Conservation (phyloP, 2,329 filamentous ascomycete species). For the Zymoseptoria brevis region DNA sequence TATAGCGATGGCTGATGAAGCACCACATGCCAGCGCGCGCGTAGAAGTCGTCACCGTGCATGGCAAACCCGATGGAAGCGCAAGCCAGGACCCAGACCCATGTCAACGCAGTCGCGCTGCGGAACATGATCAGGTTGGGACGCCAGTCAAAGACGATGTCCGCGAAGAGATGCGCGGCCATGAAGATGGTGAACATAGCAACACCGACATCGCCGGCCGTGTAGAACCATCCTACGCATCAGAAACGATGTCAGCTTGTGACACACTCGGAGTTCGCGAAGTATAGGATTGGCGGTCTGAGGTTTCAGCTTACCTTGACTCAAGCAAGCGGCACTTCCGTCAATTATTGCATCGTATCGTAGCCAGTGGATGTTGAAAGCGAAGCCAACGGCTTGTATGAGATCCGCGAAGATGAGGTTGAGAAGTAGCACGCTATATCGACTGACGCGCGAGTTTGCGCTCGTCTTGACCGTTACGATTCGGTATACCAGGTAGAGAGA, state of each 20-base stretch:
- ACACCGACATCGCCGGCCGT: slow-evolving; percentile 58
- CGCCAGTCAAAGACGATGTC: slow-evolving; percentile 50
- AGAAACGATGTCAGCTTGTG: background rate
- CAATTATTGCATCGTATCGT: slow-evolving; percentile 45
- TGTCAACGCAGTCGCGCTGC: slow-evolving; percentile 39
- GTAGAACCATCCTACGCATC: slow-evolving; percentile 51
- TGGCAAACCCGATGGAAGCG: slow-evolving; percentile 43
- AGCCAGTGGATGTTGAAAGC: slow-evolving; percentile 54
- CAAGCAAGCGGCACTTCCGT: slow-evolving; percentile 48
- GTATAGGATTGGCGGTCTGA: background rate
- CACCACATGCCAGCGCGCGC: slow-evolving; percentile 60
- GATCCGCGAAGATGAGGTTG: slow-evolving; percentile 59
- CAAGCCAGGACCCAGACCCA: slow-evolving; percentile 55
- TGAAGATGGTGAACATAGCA: slow-evolving; percentile 57
- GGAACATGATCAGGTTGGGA: slow-evolving; percentile 44
- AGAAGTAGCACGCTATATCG: slow-evolving; percentile 62
- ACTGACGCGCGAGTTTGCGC: slow-evolving; percentile 33
- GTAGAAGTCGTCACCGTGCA: slow-evolving; percentile 44
- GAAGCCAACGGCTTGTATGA: slow-evolving; percentile 58
- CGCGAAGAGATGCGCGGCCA: slow-evolving; percentile 58
- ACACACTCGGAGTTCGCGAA: too few species aligned
- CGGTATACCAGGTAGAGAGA: slow-evolving; percentile 21
- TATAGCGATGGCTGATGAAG: slow-evolving; percentile 46
- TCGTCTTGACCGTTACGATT: slow-evolving; percentile 15
- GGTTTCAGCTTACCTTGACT: slow-evolving; percentile 45